phyloP scores from a whole-genome alignment of 768 basidiomycete species.

The Sistotremastrum niveocremeum region DNA sequence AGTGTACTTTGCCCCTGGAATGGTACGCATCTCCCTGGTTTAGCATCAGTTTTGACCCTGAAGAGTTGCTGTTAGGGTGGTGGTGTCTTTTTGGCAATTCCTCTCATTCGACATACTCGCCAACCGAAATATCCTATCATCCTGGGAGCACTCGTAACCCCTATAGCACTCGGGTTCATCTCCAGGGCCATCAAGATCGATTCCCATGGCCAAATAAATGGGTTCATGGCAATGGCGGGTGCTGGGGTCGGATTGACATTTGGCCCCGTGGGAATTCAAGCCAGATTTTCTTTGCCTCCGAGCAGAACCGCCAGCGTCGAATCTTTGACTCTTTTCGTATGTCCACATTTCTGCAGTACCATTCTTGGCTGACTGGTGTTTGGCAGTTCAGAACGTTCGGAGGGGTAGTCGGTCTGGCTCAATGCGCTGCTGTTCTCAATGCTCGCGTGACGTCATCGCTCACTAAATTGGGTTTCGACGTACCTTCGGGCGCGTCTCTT shows the following conservation, averaged over 20 bases:
- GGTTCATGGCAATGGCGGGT: slow-evolving; percentile 32
- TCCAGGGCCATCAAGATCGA: slow-evolving; percentile 27
- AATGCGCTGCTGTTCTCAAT: slow-evolving; percentile 35
- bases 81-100: slow-evolving; percentile 23
- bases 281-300: slow-evolving; percentile 28
- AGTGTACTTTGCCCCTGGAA: slow-evolving; percentile 38
- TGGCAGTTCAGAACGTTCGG: slow-evolving; percentile 34
- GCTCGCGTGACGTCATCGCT: slow-evolving; percentile 27
- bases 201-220: slow-evolving; percentile 21
- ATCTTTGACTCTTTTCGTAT: slow-evolving; percentile 31
- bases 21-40: slow-evolving; percentile 17
- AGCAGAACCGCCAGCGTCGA: slow-evolving; percentile 29
- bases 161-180: slow-evolving; percentile 30
- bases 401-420: slow-evolving; percentile 41
- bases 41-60: too few relatives aligned
- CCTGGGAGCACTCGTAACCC: slow-evolving; percentile 23
- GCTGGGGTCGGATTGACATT: slow-evolving; percentile 28
- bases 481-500: slow-evolving; percentile 15
- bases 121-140: slow-evolving; percentile 31
- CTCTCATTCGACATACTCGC: slow-evolving; percentile 19
- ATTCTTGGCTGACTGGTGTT: not conserved
- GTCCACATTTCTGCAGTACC: slow-evolving; percentile 10
- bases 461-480: slow-evolving; percentile 1
- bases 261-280: slow-evolving; percentile 29
- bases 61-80: slow-evolving; percentile 17